Evolutionary conservation across 345 rosid genomes (phyloP).

Genomic region (Clarkia xantiana): DNA sequence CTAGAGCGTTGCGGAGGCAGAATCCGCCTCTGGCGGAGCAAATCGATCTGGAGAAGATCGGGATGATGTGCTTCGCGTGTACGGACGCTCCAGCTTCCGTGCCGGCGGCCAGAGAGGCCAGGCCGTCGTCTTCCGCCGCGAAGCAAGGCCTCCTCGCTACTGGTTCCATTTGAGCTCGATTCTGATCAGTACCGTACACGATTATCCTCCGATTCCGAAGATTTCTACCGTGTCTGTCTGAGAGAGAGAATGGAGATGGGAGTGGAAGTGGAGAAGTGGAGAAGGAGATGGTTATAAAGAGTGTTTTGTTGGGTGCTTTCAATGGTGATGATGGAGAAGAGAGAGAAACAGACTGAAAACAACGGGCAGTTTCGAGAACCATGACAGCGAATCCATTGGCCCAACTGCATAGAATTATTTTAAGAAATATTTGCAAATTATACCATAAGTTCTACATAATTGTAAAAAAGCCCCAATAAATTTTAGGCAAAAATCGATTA

Average conservation of each 20-base stretch:
- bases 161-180: conserved; percentile 1
- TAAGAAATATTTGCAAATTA: not conserved
- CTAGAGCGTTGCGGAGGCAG: conserved; percentile 23
- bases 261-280: not conserved
- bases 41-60: conserved; percentile 21
- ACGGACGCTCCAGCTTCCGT: not conserved
- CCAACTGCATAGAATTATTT: not conserved
- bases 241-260: not conserved
- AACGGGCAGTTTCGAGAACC: conserved; percentile 9
- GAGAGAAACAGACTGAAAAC: conserved; percentile 2
- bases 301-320: not conserved
- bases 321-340: not conserved
- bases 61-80: conserved; percentile 5
- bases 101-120: not conserved
- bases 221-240: not conserved
- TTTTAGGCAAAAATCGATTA: no score
- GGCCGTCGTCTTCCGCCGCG: conserved; percentile 3
- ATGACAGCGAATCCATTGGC: conserved; percentile 8
- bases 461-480: not conserved
- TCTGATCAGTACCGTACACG: no score
- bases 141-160: not conserved
- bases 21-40: conserved; percentile 24
- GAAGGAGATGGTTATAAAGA: conserved; percentile 6
- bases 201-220: not conserved
- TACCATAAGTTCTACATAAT: not conserved